Conservation (phyloP, 2,329 filamentous ascomycete genomes). For the Fusarium compactum region DNA sequence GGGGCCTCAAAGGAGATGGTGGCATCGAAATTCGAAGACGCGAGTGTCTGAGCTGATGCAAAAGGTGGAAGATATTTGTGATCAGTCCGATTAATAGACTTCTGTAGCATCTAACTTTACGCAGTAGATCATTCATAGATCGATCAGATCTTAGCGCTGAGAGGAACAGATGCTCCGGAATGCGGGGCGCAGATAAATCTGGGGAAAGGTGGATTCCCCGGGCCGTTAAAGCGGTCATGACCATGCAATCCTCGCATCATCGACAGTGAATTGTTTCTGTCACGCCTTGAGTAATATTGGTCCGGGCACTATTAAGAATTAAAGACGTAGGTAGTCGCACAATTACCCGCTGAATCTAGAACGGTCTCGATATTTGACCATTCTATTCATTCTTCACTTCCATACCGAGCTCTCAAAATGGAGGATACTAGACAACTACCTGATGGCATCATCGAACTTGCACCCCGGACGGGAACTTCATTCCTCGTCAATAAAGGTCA, state of each 20-base stretch:
- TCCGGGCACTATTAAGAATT: neutral
- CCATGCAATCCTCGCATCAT: constrained; percentile 8
- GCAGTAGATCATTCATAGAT: neutral
- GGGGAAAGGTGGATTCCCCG: neutral
- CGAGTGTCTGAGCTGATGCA: neutral
- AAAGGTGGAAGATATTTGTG: neutral
- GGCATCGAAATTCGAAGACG: neutral
- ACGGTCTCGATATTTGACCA: neutral
- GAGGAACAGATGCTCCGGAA: neutral
- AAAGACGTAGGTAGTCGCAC: neutral
- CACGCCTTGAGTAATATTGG: neutral
- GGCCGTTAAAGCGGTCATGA: neutral
- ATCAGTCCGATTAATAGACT: neutral
- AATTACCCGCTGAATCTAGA: neutral
- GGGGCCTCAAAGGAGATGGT: neutral
- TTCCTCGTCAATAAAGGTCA: constrained; percentile 7
- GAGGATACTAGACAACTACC: neutral
- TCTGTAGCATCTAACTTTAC: neutral
- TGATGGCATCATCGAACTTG: neutral
- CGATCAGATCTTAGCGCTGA: constrained; percentile 4
- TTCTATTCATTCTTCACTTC: neutral
- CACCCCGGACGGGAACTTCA: neutral
- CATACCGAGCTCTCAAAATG: neutral
- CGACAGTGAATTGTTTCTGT: neutral
- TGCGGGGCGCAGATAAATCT: neutral